phyloP scores from a whole-genome alignment of 306 rosid genomes.

The Quercus wislizeni region DNA sequence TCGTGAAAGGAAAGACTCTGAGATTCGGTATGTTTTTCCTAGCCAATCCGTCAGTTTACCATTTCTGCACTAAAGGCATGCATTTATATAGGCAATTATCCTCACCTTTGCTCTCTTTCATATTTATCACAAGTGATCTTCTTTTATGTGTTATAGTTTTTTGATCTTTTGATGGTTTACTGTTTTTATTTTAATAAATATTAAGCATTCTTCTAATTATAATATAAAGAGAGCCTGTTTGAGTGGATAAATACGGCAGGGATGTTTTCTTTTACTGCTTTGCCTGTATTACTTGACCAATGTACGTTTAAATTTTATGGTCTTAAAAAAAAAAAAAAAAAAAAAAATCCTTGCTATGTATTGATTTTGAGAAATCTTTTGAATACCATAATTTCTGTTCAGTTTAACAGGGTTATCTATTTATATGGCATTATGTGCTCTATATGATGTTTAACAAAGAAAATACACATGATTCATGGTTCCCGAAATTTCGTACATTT shows the following conservation, averaged over 20 bases:
- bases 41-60: not conserved
- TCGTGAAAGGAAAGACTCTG: constrained; percentile 96
- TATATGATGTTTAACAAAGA: not conserved
- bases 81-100: not conserved
- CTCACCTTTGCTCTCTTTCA: not conserved
- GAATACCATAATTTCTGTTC: not conserved
- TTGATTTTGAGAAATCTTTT: not conserved
- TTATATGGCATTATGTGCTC: not conserved
- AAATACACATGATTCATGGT: not conserved
- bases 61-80: not conserved
- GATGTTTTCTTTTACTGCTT: not conserved
- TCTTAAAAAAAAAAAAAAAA: too few species aligned
- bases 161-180: not conserved
- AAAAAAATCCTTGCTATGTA: not conserved
- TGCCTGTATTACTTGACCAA: too few species aligned
- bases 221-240: not conserved
- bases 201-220: not conserved
- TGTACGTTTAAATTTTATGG: too few species aligned
- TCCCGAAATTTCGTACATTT: not conserved
- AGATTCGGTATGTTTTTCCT: constrained; percentile 65
- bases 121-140: not conserved
- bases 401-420: not conserved
- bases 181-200: not conserved
- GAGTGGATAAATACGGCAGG: not conserved
- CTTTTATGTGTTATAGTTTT: not conserved